Conservation (phyloP, 345 rosid species). For the Triadica sebifera region DNA sequence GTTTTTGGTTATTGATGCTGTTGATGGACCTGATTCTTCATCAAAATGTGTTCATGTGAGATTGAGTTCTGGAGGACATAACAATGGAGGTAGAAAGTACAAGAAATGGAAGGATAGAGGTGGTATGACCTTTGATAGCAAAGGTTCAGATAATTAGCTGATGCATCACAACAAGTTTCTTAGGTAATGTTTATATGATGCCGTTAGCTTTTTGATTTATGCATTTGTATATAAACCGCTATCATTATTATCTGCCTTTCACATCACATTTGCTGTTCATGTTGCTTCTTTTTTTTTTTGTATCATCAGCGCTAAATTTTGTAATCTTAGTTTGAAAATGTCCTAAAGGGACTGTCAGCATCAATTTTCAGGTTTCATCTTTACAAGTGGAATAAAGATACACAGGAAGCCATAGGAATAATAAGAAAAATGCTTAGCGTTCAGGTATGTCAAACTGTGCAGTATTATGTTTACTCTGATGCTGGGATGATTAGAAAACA, state of each 20-base stretch:
- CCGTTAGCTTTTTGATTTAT: slow-evolving; percentile 1
- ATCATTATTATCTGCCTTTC: not conserved
- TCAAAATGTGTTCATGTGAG: slow-evolving; percentile 92
- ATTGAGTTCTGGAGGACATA: slow-evolving; percentile 49
- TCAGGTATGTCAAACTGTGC: slow-evolving; percentile 56
- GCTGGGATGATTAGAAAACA: not conserved
- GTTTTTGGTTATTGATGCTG: slow-evolving; percentile 87
- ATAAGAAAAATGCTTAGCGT: slow-evolving; percentile 94
- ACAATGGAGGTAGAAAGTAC: slow-evolving; percentile 51
- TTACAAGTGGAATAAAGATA: slow-evolving; percentile 96
- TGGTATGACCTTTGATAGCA: slow-evolving; percentile 75
- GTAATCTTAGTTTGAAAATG: not conserved
- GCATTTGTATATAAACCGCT: not conserved
- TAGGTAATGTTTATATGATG: slow-evolving; percentile 44
- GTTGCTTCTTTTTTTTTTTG: not conserved
- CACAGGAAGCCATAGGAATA: slow-evolving; percentile 91
- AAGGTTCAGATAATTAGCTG: slow-evolving; percentile 90
- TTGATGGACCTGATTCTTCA: slow-evolving; percentile 83
- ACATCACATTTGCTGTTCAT: not conserved
- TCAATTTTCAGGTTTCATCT: slow-evolving; percentile 82
- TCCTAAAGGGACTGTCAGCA: slow-evolving; percentile 13
- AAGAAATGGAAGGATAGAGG: slow-evolving; percentile 85
- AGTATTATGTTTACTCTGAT: not conserved
- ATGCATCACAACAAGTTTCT: slow-evolving; percentile 80
- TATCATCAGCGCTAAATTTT: not conserved